Evolutionary conservation across 441 rosid species (phyloP), one percentile per base, ranked within the genome.

Genomic region (Corymbia citriodora): DNA sequence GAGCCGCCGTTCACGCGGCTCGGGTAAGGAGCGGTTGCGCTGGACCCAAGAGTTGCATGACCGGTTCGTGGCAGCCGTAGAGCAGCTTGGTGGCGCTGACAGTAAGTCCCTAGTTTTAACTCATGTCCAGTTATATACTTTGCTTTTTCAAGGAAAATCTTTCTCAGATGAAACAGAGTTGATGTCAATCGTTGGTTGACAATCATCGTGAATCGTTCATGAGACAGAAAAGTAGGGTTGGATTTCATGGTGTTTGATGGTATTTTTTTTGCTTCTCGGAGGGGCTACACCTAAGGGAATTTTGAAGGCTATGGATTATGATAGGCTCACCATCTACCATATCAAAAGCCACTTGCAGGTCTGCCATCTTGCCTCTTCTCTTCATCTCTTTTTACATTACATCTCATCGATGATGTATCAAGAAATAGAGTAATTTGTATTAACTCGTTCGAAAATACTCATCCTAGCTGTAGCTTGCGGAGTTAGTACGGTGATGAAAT

Each of bases 311-410:
- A 95, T 95, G 96, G 86, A 82, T 83, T 86, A 92, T 57, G 90
- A 87, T 49, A 95, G 94, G 70, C 92, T 96, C 57, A 94, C 95
- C 23, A 95, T 96, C 91, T 96, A 92, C 93, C 96, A 95, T 92
- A 94, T 96, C 91, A 96, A 96, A 92, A 96, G 97, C 92, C 96
- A 96, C 89, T 91, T 96, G 90, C 97, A 96, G 96, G 97, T 94
- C 49, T 53, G 17, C 88, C 53, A 48, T 87, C 70, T 88, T 55
- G 61, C 68, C 50, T 70, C 74, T 88, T 90, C 40, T 70, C 79
- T 40, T 5, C 88, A 13, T 27, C 53, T 68, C 6, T 21, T 81
- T 49, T 87, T 68, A 45, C 12, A 27, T n/a, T 25, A 49, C 40
- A 17, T 27, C 49, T 70, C 87, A 17, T 91, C 31, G 33, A 13